Base-by-base conservation (phyloP, 495 filamentous ascomycete genomes). In the Achaetomiella virescens region DNA sequence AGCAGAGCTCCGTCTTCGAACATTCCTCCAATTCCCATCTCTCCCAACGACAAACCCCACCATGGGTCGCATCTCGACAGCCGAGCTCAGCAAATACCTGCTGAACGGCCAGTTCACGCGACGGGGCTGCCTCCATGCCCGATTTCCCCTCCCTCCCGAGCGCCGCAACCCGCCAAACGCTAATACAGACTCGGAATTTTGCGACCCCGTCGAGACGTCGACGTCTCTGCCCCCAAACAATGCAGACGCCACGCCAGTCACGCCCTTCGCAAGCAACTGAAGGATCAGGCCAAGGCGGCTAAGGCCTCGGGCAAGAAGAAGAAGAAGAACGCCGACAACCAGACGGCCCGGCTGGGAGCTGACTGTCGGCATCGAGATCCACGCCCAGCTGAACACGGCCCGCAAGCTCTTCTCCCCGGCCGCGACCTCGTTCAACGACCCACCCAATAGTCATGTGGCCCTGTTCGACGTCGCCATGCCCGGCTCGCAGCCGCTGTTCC, bases 351-450 rank as follows among this genome's bases (percentile, higher is more conserved):
- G 79, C 25, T 98, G 91, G 92, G 87, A 93, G 60, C 75, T 97
- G 63, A 96, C 92, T 0, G 90, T 96, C 14, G 93, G 93, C 43
- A 88, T 99, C 62, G 93, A 99, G 72, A 91, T 99, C 62, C 95
- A 99, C 69, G 93, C 95, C 11, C 92, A 97, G 67, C 75, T 99
- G 61, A 92, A 97, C 66, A 92, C 91, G 2, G 77, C 80, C 6
- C 72, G 78, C 59, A 95, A 97, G 69, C 76, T 98, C 54, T 97
- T 97, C 74, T 92, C 89, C 0, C 66, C 80, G 55, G 92, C 90
- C 8, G 66, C 78, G 24, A 89, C 62, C 0, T 86, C 84, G 2
- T 78, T 82, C 57, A 81, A 81, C 59, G 87, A 85, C 42, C 58
- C 65, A 1, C 87, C 92, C 29, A 98, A 98, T 69, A 85, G 81